phyloP scores from a whole-genome alignment of 768 basidiomycete species.

The Tephrocybe sp. region DNA sequence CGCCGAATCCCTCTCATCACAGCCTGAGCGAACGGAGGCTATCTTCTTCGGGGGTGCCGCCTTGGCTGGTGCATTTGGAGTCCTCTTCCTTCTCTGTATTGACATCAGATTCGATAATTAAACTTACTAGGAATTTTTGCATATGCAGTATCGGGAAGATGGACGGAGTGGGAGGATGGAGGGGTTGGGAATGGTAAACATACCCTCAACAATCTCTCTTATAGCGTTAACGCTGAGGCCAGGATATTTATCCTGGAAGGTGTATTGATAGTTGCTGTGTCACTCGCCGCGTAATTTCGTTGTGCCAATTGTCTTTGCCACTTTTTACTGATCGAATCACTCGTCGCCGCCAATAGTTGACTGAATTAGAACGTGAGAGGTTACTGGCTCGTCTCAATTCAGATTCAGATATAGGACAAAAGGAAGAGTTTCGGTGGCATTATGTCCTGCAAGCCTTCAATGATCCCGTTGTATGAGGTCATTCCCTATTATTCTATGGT shows the following conservation, averaged over 20 bases:
- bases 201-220: neutral
- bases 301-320: constrained; percentile 41
- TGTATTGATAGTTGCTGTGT: constrained; percentile 21
- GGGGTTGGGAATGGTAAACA: constrained; percentile 56
- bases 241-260: constrained; percentile 25
- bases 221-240: neutral
- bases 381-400: constrained; percentile 46
- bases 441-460: constrained; percentile 54
- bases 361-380: constrained; percentile 45
- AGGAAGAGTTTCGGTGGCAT: constrained; percentile 56
- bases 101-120: neutral
- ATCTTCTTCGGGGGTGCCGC: constrained; percentile 63
- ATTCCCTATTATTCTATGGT: constrained; percentile 59
- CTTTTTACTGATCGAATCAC: neutral
- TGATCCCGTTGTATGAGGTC: constrained; percentile 60
- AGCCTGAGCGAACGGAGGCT: constrained; percentile 59
- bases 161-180: constrained; percentile 57
- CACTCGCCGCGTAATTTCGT: constrained; percentile 49
- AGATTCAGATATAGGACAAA: constrained; percentile 52
- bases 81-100: constrained; percentile 9
- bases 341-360: constrained; percentile 34
- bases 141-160: constrained; percentile 56
- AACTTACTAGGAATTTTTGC: constrained; percentile 52
- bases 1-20: neutral
- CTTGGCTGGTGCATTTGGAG: constrained; percentile 63